Base-by-base conservation (phyloP, 495 filamentous ascomycete genomes). In the Chaetomium tenue region DNA sequence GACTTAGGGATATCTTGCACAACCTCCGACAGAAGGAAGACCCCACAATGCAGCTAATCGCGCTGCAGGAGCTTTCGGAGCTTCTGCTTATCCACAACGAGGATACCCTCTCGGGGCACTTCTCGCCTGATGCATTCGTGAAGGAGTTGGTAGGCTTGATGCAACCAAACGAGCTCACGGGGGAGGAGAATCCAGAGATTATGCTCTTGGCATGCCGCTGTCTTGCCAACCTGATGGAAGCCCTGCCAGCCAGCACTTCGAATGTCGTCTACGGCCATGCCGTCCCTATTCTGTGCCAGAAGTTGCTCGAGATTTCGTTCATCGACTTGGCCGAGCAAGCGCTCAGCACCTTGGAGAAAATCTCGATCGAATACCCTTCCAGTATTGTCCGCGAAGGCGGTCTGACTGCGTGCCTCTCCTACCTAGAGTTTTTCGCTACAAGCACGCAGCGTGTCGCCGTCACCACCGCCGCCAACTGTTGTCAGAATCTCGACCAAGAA, bases 271-370 rank as follows among this genome's bases (percentile, higher is more conserved):
- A 97, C 72, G 92, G 93, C 18, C 91, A 92, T 47, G 95, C 95
- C 52, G 93, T 99, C 18, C 93, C 95, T 2, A 86, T 98, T 25
- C 79, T 99, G 16, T 97, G 94, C 77, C 86, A 91, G 69, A 99
- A 98, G 77, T 81, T 99, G 50, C 78, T 97, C 59, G 92, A 98
- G 72, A 97, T 97, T 58, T 86, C 92, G 39, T 98, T 91, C 74
- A 98, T 99, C 71, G 95, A 99, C 76, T 81, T 99, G 63, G 95
- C 95, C 33, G 95, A 99, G 75, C 95, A 99, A 78, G 91, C 93
- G 26, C 79, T 99, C 20, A 99, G 92, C 76, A 98, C 95, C 3
- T 80, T 99, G 52, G 92, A 97, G 68, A 98, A 97, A 76, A 97
- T 99, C 46, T 99, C 95, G 2, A 87, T 92, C 48, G 95, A 99